Conservation (phyloP, 1,139 yeast genomes). For the Debaryomyces sp. region DNA sequence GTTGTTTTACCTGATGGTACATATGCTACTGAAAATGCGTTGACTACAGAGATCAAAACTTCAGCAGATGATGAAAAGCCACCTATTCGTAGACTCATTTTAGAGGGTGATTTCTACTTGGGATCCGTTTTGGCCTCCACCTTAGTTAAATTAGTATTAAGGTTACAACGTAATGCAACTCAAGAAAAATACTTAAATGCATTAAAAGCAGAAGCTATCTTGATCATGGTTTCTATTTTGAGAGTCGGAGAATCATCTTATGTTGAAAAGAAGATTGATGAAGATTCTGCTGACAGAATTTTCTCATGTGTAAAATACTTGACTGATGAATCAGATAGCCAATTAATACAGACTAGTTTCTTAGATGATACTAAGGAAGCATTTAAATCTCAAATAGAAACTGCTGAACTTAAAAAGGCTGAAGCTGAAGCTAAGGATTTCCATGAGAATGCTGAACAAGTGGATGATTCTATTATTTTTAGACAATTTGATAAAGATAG, state of each 20-base stretch:
- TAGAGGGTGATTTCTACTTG: constrained; percentile 88
- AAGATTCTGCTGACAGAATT: constrained; percentile 92
- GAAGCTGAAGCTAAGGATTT: constrained; percentile 60
- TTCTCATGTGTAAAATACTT: constrained; percentile 78
- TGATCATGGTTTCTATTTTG: constrained; percentile 87
- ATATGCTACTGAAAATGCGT: constrained; percentile 93
- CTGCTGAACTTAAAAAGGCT: constrained; percentile 59
- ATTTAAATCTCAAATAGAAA: constrained; percentile 62
- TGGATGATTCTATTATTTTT: constrained; percentile 80
- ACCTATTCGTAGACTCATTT: constrained; percentile 78
- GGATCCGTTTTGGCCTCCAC: constrained; percentile 89
- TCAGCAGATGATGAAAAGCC: constrained; percentile 52
- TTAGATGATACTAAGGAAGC: constrained; percentile 88
- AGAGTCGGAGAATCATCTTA: constrained; percentile 86
- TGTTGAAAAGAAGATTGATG: constrained; percentile 81
- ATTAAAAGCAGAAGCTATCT: constrained; percentile 90
- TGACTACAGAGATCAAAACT: constrained; percentile 48
- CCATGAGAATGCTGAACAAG: constrained; percentile 73
- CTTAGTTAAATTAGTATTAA: constrained; percentile 81
- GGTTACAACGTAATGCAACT: constrained; percentile 64
- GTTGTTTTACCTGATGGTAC: constrained; percentile 97
- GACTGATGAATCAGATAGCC: constrained; percentile 61
- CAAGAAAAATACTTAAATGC: constrained; percentile 70
- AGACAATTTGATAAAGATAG: constrained; percentile 74
- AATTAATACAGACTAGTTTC: constrained; percentile 67